phyloP scores from a whole-genome alignment of 768 basidiomycete species.

The Naematelia encephala region DNA sequence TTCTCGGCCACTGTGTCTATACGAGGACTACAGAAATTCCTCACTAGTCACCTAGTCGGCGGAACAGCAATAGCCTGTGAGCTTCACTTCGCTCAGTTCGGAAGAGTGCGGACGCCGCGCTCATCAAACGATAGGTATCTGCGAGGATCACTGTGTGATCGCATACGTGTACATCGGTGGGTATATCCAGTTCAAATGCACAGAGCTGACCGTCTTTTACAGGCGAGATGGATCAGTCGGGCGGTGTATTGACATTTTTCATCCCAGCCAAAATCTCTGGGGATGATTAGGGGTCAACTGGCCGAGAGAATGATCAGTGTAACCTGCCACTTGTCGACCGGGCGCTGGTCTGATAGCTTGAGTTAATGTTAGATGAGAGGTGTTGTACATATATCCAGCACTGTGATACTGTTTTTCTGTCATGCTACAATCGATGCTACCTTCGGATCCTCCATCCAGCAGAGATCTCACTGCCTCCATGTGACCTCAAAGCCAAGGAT shows the following conservation, averaged over 20 bases:
- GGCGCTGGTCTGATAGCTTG: too few relatives aligned
- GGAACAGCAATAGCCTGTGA: conserved; percentile 43
- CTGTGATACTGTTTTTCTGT: neutral
- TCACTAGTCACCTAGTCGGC: conserved; percentile 43
- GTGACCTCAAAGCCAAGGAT: too few relatives aligned
- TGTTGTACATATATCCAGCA: neutral
- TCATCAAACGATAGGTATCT: conserved; percentile 36
- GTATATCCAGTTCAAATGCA: conserved; percentile 4
- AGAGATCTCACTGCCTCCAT: too few relatives aligned
- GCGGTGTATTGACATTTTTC: conserved; percentile 50
- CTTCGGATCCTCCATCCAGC: too few relatives aligned
- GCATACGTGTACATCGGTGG: conserved; percentile 50
- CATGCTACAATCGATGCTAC: too few relatives aligned
- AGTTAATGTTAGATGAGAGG: neutral
- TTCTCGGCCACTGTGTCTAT: conserved; percentile 40
- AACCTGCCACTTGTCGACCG: too few relatives aligned
- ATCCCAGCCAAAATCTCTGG: conserved; percentile 42
- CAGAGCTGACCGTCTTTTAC: conserved; percentile 4
- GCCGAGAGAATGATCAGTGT: neutral
- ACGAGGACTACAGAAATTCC: conserved; percentile 44
- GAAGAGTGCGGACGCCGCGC: too few relatives aligned
- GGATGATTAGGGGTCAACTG: conserved; percentile 14
- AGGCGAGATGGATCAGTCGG: conserved; percentile 46
- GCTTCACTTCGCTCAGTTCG: conserved; percentile 3
- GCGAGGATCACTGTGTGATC: conserved; percentile 47